Evolutionary conservation across 345 rosid genomes (phyloP).

Genomic region (Sisymbrium irio): DNA sequence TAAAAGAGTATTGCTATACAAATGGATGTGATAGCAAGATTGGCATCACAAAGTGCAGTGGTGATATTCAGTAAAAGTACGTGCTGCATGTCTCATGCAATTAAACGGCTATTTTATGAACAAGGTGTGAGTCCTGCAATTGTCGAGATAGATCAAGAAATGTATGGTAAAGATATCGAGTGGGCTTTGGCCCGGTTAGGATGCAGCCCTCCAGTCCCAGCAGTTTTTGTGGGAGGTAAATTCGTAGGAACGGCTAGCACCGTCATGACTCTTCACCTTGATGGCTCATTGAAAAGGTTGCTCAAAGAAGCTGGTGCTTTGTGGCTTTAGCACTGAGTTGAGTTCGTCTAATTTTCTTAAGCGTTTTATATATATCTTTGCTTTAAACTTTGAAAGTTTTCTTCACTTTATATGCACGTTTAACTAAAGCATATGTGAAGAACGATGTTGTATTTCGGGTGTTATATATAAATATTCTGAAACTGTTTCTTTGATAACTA

Average conservation of each 20-base stretch:
- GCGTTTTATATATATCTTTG: not conserved
- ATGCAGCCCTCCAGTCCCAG: constrained; percentile 75
- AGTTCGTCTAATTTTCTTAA: not conserved
- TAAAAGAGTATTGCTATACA: constrained; percentile 13
- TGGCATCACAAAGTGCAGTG: constrained; percentile 86
- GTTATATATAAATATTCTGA: too few relatives aligned
- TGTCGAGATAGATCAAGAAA: constrained; percentile 73
- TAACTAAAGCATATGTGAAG: constrained; percentile 30
- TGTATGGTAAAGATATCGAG: constrained; percentile 70
- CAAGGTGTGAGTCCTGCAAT: constrained; percentile 83
- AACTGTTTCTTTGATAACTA: too few relatives aligned
- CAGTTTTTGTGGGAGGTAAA: constrained; percentile 82
- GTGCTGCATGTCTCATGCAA: constrained; percentile 91
- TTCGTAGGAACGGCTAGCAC: constrained; percentile 77
- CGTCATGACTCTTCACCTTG: constrained; percentile 85
- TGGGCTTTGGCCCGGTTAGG: constrained; percentile 73
- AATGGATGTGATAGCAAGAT: constrained; percentile 73
- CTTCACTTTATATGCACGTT: constrained; percentile 35
- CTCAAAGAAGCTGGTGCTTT: constrained; percentile 90
- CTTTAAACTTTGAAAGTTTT: constrained; percentile 19
- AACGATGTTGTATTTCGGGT: constrained; percentile 7
- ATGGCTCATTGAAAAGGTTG: constrained; percentile 73
- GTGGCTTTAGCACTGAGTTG: constrained; percentile 53
- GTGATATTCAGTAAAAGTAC: constrained; percentile 96
- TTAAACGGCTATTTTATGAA: constrained; percentile 83